Conservation (phyloP, 2,329 filamentous ascomycete species). For the Talaromyces amestolkiae region DNA sequence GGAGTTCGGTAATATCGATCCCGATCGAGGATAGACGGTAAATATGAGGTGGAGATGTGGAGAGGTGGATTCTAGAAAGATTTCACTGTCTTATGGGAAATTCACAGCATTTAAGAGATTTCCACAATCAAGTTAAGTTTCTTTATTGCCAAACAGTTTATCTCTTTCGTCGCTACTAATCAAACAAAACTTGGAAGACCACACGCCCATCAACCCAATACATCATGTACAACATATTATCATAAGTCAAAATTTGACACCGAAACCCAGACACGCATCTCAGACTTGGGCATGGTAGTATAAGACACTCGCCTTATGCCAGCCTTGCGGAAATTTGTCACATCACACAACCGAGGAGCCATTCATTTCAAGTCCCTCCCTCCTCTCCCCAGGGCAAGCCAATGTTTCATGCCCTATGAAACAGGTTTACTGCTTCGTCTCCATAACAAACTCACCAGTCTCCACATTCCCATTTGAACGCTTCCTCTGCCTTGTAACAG, state of each 20-base stretch:
- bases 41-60: too few relatives aligned
- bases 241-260: not conserved
- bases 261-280: not conserved
- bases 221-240: not conserved
- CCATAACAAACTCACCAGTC: conserved; percentile 12
- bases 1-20: not conserved
- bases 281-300: not conserved
- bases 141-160: not conserved
- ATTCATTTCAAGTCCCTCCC: not conserved
- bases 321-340: not conserved
- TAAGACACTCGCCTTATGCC: not conserved
- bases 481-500: conserved; percentile 29
- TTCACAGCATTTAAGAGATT: too few relatives aligned
- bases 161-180: not conserved
- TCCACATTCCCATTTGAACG: conserved; percentile 10
- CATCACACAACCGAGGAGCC: not conserved
- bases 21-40: too few relatives aligned
- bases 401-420: too few relatives aligned
- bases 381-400: not conserved
- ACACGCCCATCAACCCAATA: not conserved
- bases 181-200: not conserved
- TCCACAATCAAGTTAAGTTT: not conserved
- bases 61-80: too few relatives aligned
- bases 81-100: too few relatives aligned
- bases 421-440: conserved; percentile 13